phyloP scores from a whole-genome alignment of 2,329 filamentous ascomycete species.

The Aspergillus sp. region DNA sequence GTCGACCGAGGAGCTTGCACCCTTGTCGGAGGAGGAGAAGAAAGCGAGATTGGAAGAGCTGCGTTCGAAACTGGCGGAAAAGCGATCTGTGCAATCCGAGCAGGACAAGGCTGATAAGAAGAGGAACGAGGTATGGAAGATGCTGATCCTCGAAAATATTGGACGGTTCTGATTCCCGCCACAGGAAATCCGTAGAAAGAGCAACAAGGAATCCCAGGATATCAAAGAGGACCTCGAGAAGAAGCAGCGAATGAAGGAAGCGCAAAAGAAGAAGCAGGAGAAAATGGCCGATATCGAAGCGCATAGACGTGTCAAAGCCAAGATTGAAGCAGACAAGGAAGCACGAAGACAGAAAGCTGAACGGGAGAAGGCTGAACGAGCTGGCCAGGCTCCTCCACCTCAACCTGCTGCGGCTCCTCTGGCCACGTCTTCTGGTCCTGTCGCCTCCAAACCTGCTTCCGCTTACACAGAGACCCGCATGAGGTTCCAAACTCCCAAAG shows the following conservation, averaged over 20 bases:
- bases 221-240: constrained; percentile 79
- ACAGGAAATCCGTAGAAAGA: constrained; percentile 67
- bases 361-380: constrained; percentile 73
- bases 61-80: constrained; percentile 61
- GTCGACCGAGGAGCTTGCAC: constrained; percentile 84
- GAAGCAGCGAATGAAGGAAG: constrained; percentile 89
- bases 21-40: constrained; percentile 87
- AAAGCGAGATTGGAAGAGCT: constrained; percentile 69
- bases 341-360: constrained; percentile 80
- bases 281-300: constrained; percentile 78
- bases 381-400: constrained; percentile 54
- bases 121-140: constrained; percentile 63
- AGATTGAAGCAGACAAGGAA: constrained; percentile 91
- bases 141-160: neutral
- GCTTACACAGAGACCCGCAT: constrained; percentile 74
- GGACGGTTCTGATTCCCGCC: neutral
- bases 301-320: constrained; percentile 80
- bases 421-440: constrained; percentile 41
- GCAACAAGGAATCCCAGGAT: constrained; percentile 80
- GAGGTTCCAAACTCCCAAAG: constrained; percentile 65
- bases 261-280: constrained; percentile 75
- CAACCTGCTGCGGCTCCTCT: constrained; percentile 38
- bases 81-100: constrained; percentile 59
- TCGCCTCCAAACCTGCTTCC: constrained; percentile 54
- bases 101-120: constrained; percentile 74